phyloP scores from a whole-genome alignment of 2,329 filamentous ascomycete species.

The Lecanoromycetidae sp. region DNA sequence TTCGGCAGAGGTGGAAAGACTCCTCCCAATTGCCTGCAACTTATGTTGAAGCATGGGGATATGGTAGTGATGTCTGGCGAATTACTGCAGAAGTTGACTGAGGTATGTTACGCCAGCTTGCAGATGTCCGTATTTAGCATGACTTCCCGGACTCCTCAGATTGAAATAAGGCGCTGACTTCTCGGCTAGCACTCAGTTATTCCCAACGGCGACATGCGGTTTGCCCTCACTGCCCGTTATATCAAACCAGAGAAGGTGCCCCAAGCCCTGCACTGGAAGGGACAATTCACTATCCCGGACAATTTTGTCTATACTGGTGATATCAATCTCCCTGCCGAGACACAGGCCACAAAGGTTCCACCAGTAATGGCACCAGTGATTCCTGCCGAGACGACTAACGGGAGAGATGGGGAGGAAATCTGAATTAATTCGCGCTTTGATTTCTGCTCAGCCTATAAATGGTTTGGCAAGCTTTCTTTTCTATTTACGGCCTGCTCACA shows the following conservation, averaged over 20 bases:
- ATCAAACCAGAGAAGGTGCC: conserved; percentile 31
- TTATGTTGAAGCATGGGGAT: conserved; percentile 44
- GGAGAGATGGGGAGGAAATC: no score
- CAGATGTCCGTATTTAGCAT: no score
- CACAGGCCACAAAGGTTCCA: no score
- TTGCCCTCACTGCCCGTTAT: conserved; percentile 38
- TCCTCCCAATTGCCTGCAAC: conserved; percentile 26
- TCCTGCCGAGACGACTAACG: no score
- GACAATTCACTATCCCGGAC: conserved; percentile 13
- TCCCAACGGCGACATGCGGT: conserved; percentile 32
- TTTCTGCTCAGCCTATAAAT: no score
- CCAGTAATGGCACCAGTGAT: no score
- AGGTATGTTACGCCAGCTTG: conserved; percentile 25
- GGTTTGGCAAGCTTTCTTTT: no score
- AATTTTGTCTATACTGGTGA: no score
- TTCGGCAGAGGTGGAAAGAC: conserved; percentile 20
- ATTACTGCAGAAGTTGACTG: conserved; percentile 42
- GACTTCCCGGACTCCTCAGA: no score
- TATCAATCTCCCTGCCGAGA: no score
- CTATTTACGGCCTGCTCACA: no score
- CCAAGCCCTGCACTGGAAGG: conserved; percentile 17
- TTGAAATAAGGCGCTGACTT: background rate
- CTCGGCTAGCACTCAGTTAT: conserved; percentile 24
- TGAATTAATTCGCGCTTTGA: no score
- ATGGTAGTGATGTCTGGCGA: conserved; percentile 47